Evolutionary conservation across 73 alveolate genomes (phyloP), one percentile per base, ranked within the genome.

Genomic region (Stentor coeruleus): DNA sequence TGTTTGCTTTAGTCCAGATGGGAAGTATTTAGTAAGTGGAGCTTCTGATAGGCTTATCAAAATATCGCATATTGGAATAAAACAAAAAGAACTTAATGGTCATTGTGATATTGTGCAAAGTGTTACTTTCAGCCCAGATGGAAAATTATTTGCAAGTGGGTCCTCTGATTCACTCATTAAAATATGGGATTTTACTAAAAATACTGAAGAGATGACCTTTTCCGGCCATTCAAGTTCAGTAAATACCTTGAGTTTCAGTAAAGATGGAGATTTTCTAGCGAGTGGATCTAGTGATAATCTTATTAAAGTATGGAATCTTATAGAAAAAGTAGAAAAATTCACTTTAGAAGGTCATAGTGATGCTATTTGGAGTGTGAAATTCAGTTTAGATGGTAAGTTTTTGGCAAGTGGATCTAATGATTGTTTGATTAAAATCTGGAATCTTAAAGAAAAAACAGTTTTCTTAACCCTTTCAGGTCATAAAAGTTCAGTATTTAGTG

Each of bases 201-300:
- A 86, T 36, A 35, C 87, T 35, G 73, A 85, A 59, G 86, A 75
- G 3, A 42, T 39, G 38, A 90, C 93, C 1, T 77, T 86, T 39
- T 82, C n/a, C n/a, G 88, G 84, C 26, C 96, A 90, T 66, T 41
- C 84, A 3, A 82, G 84, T 35, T 28, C 83, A 30, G 87, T 90
- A 3, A 90, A 83, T 38, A 60, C 85, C 15, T 88, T 82, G 26
- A 33, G 79, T 39, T 72, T 87, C 82, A 82, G 91, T 20, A 93
- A 93, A 3, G 96, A 90, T 59, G 87, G 92, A 14, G 80, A 80
- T 38, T 87, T 91, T 91, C 73, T 87, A 0, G 92, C 93, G 3
- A 81, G 92, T 3, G 96, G 96, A 59, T 84, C 88, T n/a, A 82
- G 35, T n/a, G 96, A 90, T 81, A 93, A 93, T 30, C 33, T 74